Evolutionary conservation across 768 basidiomycete genomes (phyloP).

Genomic region (Obba rivulosa): DNA sequence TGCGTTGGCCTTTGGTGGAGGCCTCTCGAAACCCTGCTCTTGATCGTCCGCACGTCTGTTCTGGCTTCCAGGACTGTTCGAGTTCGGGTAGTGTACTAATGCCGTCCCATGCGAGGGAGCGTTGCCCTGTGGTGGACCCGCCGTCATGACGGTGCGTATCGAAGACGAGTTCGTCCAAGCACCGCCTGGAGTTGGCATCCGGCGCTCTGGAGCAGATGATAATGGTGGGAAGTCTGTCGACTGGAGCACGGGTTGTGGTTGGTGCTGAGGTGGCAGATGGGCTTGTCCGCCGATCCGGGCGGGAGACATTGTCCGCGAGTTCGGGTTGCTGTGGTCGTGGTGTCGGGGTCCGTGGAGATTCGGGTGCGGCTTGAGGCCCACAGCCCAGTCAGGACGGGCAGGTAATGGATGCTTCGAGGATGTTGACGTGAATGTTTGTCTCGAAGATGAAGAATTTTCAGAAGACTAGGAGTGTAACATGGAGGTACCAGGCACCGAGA

Average conservation of each 20-base stretch:
- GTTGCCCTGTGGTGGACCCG: constrained; percentile 19
- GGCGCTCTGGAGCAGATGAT: constrained; percentile 44
- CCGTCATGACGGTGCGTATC: constrained; percentile 46
- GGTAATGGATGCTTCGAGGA: constrained; percentile 79
- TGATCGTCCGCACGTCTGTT: constrained; percentile 36
- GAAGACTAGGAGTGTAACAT: constrained; percentile 56
- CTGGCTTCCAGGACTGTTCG: constrained; percentile 13
- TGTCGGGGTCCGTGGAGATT: constrained; percentile 52
- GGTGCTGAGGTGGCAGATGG: constrained; percentile 24
- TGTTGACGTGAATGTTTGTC: constrained; percentile 70
- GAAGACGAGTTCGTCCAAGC: constrained; percentile 65
- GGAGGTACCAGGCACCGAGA: neutral
- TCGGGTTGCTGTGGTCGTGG: constrained; percentile 39
- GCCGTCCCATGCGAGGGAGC: constrained; percentile 25
- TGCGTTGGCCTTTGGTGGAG: constrained; percentile 38
- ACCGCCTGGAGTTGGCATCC: constrained; percentile 49
- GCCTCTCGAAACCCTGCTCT: constrained; percentile 43
- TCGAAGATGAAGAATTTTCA: constrained; percentile 74
- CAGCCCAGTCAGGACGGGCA: constrained; percentile 84
- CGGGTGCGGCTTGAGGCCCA: constrained; percentile 74
- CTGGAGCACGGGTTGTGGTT: constrained; percentile 40
- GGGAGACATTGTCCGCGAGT: constrained; percentile 35
- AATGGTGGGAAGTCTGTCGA: constrained; percentile 71
- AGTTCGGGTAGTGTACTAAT: constrained; percentile 33
- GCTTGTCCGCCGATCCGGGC: constrained; percentile 22